phyloP scores from a whole-genome alignment of 2,329 filamentous ascomycete genomes.

The Drechslerella stenobrocha region DNA sequence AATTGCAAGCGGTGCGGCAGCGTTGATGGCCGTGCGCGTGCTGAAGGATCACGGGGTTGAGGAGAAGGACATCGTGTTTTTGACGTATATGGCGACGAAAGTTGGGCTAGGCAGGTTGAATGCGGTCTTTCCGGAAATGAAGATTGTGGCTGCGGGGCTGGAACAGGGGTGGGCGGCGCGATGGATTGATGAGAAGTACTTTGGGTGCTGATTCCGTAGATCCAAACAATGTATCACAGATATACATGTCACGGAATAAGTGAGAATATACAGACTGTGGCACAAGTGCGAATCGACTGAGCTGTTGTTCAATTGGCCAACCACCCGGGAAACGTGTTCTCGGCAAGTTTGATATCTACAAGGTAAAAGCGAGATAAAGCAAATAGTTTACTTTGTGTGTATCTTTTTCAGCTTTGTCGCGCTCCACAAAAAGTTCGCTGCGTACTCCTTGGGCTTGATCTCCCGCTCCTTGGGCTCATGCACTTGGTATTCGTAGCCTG shows the following conservation, averaged over 20 bases:
- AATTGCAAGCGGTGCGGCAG: constrained; percentile 85
- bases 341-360: too few relatives aligned
- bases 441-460: constrained; percentile 88
- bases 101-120: constrained; percentile 81
- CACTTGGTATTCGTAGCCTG: constrained; percentile 92
- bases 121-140: constrained; percentile 84
- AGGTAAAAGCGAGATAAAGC: neutral
- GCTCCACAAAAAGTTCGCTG: constrained; percentile 74
- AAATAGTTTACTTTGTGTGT: constrained; percentile 50
- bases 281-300: too few relatives aligned
- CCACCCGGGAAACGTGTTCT: too few relatives aligned
- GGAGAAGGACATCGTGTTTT: constrained; percentile 83
- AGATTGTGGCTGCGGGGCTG: constrained; percentile 79
- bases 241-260: too few relatives aligned
- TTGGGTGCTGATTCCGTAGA: constrained; percentile 51
- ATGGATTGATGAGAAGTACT: constrained; percentile 57
- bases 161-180: constrained; percentile 84
- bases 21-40: constrained; percentile 94
- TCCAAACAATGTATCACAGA: too few relatives aligned
- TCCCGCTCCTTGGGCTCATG: constrained; percentile 91
- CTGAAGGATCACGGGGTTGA: constrained; percentile 88
- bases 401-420: constrained; percentile 52
- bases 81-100: constrained; percentile 85
- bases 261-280: too few relatives aligned
- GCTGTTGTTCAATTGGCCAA: too few relatives aligned